A percentile compares a stretch with the other conserved stretches of the same genome.
phyloP scores from a whole-genome alignment of 2,329 filamentous ascomycete genomes.

The Scytalidium sp. region DNA sequence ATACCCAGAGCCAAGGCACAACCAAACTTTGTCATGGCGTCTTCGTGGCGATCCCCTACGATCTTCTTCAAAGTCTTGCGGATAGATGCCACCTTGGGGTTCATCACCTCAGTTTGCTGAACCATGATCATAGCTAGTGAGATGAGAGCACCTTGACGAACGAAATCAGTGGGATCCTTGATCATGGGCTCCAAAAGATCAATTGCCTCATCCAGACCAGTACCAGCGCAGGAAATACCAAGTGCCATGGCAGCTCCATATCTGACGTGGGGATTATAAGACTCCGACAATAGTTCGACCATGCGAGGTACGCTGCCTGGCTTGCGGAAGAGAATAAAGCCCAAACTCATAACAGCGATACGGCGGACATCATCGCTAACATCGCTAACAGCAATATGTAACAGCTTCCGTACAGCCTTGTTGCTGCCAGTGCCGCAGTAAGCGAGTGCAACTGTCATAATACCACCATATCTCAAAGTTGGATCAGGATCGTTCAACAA shows the following conservation, averaged over 20 bases:
- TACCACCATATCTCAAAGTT: conserved; percentile 91
- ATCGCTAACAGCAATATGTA: conserved; percentile 96
- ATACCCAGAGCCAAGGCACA: conserved; percentile 92
- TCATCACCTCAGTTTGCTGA: conserved; percentile 99
- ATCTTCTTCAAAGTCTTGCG: conserved; percentile 95
- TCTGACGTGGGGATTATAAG: conserved; percentile 96
- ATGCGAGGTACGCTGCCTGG: conserved; percentile 95
- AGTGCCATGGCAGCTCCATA: conserved; percentile 98
- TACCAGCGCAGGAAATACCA: conserved; percentile 96
- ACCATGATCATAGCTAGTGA: conserved; percentile 96
- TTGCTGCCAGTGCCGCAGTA: conserved; percentile 98
- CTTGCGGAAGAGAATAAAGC: conserved; percentile 98
- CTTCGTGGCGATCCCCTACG: conserved; percentile 90
- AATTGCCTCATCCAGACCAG: conserved; percentile 92
- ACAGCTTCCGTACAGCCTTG: conserved; percentile 92
- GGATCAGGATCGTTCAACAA: conserved; percentile 92
- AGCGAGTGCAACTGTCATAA: conserved; percentile 96
- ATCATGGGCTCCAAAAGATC: conserved; percentile 98
- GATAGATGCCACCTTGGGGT: conserved; percentile 88
- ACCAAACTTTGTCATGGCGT: conserved; percentile 99
- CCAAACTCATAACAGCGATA: conserved; percentile 94
- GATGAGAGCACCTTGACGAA: conserved; percentile 93
- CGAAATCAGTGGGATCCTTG: conserved; percentile 98
- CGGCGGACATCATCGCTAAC: conserved; percentile 96
- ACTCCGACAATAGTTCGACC: conserved; percentile 97